Conservation (phyloP, 2,329 filamentous ascomycete species). For the Trichoderma lentiforme region DNA sequence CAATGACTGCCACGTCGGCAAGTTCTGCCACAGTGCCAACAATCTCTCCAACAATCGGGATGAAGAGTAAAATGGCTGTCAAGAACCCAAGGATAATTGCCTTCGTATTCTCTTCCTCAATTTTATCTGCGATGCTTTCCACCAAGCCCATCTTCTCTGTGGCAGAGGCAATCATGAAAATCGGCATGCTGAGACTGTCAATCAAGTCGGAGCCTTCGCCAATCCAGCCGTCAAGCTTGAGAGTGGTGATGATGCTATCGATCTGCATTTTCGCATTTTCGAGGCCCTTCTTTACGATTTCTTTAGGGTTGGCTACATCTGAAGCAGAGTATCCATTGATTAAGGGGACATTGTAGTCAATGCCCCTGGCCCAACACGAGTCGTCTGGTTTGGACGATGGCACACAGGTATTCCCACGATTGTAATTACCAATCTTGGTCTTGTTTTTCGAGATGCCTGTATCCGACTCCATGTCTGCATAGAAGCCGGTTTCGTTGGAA, state of each 20-base stretch:
- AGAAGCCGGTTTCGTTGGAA: not conserved
- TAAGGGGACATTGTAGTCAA: not conserved
- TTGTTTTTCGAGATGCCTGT: not conserved
- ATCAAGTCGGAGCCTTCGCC: not conserved
- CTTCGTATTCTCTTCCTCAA: not conserved
- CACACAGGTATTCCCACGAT: not conserved
- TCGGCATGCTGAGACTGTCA: conserved; percentile 1
- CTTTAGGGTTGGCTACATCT: not conserved
- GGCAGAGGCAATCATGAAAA: not conserved
- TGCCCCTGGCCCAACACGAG: not conserved
- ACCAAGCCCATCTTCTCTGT: not conserved
- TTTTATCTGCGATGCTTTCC: not conserved
- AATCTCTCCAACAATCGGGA: conserved; percentile 1
- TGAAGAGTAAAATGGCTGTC: conserved; percentile 1
- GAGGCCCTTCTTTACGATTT: not conserved
- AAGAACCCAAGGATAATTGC: not conserved
- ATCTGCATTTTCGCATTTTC: not conserved
- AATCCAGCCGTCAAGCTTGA: not conserved
- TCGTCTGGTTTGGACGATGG: not conserved
- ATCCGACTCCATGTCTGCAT: not conserved
- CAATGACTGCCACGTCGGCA: not conserved
- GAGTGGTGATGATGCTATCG: not conserved
- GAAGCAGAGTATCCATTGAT: not conserved
- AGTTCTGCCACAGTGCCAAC: not conserved
- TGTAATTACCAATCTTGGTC: not conserved